Evolutionary conservation across 495 filamentous ascomycete species (phyloP), one percentile per base, ranked within the genome.

Genomic region (Hypoxylon cercidicola): DNA sequence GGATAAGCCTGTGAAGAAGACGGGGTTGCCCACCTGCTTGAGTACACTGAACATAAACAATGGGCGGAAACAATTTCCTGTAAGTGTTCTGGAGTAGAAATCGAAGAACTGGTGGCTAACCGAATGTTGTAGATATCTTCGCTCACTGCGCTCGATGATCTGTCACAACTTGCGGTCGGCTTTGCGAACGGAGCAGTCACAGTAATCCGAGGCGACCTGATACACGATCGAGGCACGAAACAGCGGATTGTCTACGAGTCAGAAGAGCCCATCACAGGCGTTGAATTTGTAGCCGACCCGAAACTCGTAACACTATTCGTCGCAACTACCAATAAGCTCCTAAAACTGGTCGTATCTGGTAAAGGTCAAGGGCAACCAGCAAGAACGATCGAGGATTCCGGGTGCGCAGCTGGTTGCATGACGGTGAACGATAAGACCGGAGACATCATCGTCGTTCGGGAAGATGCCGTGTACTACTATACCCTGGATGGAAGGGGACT

Each of bases 161-260:
- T 98, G 12, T 91, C 92, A 8, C 94, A 97, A 79, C 84, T 97
- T 6, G 95, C 93, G 19, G 88, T 98, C 10, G 95, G 96, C 15
- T 99, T 99, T 75, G 95, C 90, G 20, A 97, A 98, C 75, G 95
- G 95, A 16, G 89, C 93, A 9, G 95, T 99, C 25, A 96, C 92
- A 8, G 88, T 97, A 34, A 90, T 99, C 57, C 86, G 95, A 37
- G 95, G 95, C 52, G 95, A 99, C 76, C 78, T 99, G 45, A 93
- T 99, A 59, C 91, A 98, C 74, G 96, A 98, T 74, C 87, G 93
- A 60, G 95, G 95, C n/a, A 91, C 95, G 34, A 93, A 93, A 72
- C 95, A 99, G 74, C 87, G 96, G 19, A 94, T 94, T 23, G 93
- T 99, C 23, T 96, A 96, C 77, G 95, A 97, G 70, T 97, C 93